phyloP scores from a whole-genome alignment of 2,329 filamentous ascomycete genomes.

The Escovopsis sp. region DNA sequence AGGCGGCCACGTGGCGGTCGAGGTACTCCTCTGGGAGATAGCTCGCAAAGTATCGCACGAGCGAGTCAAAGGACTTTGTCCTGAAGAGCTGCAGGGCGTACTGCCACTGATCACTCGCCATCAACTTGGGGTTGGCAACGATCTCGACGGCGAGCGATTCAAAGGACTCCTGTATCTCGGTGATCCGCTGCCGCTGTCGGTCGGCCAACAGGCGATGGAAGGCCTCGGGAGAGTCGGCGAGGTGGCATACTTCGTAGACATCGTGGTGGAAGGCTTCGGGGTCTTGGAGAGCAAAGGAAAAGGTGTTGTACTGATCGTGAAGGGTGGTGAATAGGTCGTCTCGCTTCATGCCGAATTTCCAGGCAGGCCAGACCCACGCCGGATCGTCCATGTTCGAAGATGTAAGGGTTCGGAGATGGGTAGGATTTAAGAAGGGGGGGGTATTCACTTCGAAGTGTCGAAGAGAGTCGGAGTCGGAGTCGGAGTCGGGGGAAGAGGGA shows the following conservation, averaged over 20 bases:
- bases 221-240: constrained; percentile 34
- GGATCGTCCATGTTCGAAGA: constrained; percentile 37
- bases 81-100: constrained; percentile 44
- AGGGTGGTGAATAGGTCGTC: constrained; percentile 42
- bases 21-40: constrained; percentile 39
- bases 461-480: no score
- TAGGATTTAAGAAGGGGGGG: not conserved
- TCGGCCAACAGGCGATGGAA: constrained; percentile 39
- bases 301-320: constrained; percentile 45
- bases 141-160: constrained; percentile 46
- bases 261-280: constrained; percentile 47
- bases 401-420: not conserved
- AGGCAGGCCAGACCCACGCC: constrained; percentile 39
- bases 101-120: constrained; percentile 45
- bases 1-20: constrained; percentile 22
- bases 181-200: constrained; percentile 38
- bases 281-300: constrained; percentile 41
- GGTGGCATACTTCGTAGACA: constrained; percentile 41
- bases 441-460: not conserved
- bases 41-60: constrained; percentile 44
- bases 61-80: constrained; percentile 42
- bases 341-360: constrained; percentile 49
- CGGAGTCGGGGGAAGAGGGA: no score
- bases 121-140: constrained; percentile 42
- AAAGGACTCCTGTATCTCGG: constrained; percentile 39